These are phyloP conservation scores for Blastobotrys arbuscula DNA, from an alignment of 1,139 yeast genomes.

Conservation along the genomic window DNA sequence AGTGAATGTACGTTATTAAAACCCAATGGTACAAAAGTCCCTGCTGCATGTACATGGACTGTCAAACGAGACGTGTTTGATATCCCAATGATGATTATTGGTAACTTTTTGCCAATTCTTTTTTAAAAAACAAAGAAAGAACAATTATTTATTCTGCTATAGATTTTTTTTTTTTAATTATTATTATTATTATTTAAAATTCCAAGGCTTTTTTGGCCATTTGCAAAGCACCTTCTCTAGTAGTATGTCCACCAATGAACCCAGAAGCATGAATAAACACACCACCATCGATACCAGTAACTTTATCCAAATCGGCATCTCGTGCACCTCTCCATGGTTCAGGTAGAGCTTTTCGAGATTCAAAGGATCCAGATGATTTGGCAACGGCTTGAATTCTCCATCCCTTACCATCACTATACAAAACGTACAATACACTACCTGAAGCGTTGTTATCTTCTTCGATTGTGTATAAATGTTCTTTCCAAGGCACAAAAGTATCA, in stretches of 20 bases:
- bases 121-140: background rate
- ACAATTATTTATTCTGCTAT: background rate
- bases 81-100: conserved; percentile 95
- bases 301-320: conserved; percentile 69
- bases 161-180: background rate
- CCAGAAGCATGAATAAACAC: conserved; percentile 96
- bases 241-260: conserved; percentile 89
- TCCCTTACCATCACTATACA: conserved; percentile 66
- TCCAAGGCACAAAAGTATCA: conserved; percentile 84
- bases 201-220: conserved; percentile 59
- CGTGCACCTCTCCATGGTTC: conserved; percentile 92
- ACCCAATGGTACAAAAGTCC: conserved; percentile 43
- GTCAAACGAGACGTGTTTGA: conserved; percentile 82
- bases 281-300: conserved; percentile 73
- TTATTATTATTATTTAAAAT: conserved; percentile 4
- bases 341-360: conserved; percentile 80
- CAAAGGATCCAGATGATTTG: conserved; percentile 65
- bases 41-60: conserved; percentile 88
- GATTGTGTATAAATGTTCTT: conserved; percentile 75
- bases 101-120: conserved; percentile 41
- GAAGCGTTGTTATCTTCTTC: conserved; percentile 53
- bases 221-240: conserved; percentile 69
- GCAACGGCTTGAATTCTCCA: conserved; percentile 96
- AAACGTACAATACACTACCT: conserved; percentile 65
- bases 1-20: conserved; percentile 73